Conservation (phyloP, 2,329 filamentous ascomycete genomes). For the Penicillium freii region DNA sequence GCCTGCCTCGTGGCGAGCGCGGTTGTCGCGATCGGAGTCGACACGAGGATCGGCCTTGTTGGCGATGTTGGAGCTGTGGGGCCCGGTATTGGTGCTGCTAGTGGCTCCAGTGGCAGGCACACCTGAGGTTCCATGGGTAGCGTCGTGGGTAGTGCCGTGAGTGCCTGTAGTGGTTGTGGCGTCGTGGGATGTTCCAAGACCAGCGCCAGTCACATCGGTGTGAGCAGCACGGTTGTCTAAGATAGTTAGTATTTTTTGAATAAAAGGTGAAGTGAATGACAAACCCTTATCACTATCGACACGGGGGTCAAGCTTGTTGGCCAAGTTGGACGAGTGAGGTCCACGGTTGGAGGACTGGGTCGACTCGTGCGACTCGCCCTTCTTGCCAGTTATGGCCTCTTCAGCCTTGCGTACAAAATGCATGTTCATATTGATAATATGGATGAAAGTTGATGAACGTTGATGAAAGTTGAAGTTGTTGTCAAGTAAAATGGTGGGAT, state of each 20-base stretch:
- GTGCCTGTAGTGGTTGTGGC: neutral
- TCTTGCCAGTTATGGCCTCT: slow-evolving; percentile 38
- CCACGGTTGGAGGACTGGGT: slow-evolving; percentile 15
- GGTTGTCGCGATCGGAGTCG: slow-evolving; percentile 26
- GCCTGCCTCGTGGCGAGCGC: neutral
- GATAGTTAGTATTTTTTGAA: neutral
- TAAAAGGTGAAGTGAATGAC: neutral
- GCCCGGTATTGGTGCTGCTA: slow-evolving; percentile 9
- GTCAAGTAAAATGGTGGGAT: neutral
- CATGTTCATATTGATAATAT: neutral
- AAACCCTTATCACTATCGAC: slow-evolving; percentile 20
- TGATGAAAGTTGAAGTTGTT: neutral
- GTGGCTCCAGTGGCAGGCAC: neutral
- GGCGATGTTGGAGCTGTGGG: slow-evolving; percentile 24
- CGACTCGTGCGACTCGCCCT: slow-evolving; percentile 16
- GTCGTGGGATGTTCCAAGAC: neutral
- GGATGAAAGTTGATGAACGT: neutral
- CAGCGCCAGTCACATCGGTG: neutral
- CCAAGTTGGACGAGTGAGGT: slow-evolving; percentile 15
- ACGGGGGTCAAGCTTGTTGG: slow-evolving; percentile 23
- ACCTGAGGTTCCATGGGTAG: neutral
- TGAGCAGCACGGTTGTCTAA: slow-evolving; percentile 9
- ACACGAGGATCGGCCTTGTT: slow-evolving; percentile 21
- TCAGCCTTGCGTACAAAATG: slow-evolving; percentile 46
- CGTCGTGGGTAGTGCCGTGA: neutral